Evolutionary conservation across 345 rosid species (phyloP).

Genomic region (Punica granatum): DNA sequence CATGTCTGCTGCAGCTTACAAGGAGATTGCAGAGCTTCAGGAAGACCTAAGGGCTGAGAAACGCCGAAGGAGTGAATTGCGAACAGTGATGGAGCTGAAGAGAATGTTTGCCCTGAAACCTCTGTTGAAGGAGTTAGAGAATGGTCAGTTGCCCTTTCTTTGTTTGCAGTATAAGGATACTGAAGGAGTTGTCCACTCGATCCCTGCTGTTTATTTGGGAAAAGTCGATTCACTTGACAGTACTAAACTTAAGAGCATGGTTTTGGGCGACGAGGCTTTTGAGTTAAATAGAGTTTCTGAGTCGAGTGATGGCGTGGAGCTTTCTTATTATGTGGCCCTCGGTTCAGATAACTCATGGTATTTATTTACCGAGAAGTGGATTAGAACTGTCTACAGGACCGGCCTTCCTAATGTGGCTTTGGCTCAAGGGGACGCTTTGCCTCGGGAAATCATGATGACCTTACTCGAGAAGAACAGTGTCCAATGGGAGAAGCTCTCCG

Average conservation of each 20-base stretch:
- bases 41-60: conserved; percentile 68
- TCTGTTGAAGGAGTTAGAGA: conserved; percentile 55
- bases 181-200: conserved; percentile 57
- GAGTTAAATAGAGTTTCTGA: conserved; percentile 23
- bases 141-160: conserved; percentile 65
- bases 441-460: conserved; percentile 57
- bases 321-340: conserved; percentile 68
- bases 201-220: conserved; percentile 77
- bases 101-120: conserved; percentile 63
- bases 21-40: conserved; percentile 67
- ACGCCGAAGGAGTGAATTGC: conserved; percentile 49
- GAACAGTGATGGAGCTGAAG: conserved; percentile 52
- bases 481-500: conserved; percentile 76
- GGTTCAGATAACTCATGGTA: conserved; percentile 98
- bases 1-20: conserved; percentile 53
- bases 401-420: conserved; percentile 80
- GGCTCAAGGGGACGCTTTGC: conserved; percentile 61
- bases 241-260: conserved; percentile 36
- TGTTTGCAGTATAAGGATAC: conserved; percentile 80
- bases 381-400: conserved; percentile 54
- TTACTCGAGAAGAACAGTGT: conserved; percentile 55
- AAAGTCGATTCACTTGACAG: conserved; percentile 42
- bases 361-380: conserved; percentile 83
- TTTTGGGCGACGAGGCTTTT: conserved; percentile 33
- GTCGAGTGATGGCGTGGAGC: conserved; percentile 23